Conservation (phyloP, 1,139 yeast genomes). For the Geotrichum citri-aurantii region DNA sequence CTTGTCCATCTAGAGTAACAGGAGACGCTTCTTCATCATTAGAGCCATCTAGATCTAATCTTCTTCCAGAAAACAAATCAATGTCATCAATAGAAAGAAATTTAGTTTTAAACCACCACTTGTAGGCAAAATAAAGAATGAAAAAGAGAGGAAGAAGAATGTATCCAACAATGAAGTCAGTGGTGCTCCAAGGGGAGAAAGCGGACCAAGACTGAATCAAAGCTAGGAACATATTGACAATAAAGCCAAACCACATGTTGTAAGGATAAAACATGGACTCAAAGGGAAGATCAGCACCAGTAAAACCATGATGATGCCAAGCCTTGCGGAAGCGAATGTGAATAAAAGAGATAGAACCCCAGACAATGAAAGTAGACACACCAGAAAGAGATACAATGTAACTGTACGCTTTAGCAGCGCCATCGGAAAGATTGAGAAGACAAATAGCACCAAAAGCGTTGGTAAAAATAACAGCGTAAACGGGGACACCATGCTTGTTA, state of each 20-base stretch:
- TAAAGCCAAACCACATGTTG: conserved; percentile 47
- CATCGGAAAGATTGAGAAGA: conserved; percentile 57
- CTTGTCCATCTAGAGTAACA: conserved; percentile 13
- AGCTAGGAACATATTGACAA: conserved; percentile 49
- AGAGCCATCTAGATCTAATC: conserved; percentile 30
- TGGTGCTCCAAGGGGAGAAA: conserved; percentile 55
- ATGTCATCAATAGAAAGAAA: conserved; percentile 42
- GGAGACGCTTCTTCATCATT: conserved; percentile 7
- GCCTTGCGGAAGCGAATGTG: conserved; percentile 51
- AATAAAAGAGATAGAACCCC: conserved; percentile 46
- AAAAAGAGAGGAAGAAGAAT: conserved; percentile 55
- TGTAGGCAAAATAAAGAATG: conserved; percentile 41
- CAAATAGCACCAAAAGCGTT: conserved; percentile 46
- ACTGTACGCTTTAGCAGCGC: conserved; percentile 65
- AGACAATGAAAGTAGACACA: conserved; percentile 50
- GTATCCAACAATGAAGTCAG: conserved; percentile 59
- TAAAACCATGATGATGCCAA: conserved; percentile 45
- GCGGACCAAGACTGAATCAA: conserved; percentile 66
- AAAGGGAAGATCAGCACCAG: conserved; percentile 49
- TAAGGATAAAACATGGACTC: conserved; percentile 50
- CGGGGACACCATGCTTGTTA: conserved; percentile 58
- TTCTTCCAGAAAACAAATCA: conserved; percentile 42
- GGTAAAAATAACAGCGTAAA: conserved; percentile 44
- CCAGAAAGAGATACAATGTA: conserved; percentile 80
- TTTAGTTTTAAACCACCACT: conserved; percentile 40